Evolutionary conservation across 352 stramenopile species (phyloP).

Genomic region (Phytophthora aleatoria): DNA sequence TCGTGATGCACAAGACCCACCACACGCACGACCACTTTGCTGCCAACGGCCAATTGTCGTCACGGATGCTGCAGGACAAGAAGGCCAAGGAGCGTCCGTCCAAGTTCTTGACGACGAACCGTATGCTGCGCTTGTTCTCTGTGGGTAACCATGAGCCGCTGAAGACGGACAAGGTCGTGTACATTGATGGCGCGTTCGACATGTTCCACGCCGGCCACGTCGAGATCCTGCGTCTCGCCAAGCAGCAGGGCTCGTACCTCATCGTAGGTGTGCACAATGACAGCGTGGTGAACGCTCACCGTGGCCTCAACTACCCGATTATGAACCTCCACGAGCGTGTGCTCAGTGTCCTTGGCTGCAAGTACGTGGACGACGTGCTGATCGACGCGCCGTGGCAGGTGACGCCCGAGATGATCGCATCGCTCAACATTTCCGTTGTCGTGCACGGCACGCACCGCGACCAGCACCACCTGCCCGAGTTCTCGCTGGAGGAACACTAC

Average conservation of each 20-base stretch:
- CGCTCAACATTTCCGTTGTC: constrained; percentile 83
- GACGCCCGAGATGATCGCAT: constrained; percentile 96
- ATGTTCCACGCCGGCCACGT: constrained; percentile 99
- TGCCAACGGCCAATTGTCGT: constrained; percentile 79
- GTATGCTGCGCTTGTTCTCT: constrained; percentile 94
- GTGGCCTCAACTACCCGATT: constrained; percentile 94
- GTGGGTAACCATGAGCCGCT: constrained; percentile 88
- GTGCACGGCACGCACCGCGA: constrained; percentile 90
- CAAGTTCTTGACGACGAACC: constrained; percentile 97
- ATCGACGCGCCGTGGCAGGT: constrained; percentile 97
- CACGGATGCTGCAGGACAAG: constrained; percentile 61
- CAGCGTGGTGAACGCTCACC: constrained; percentile 87
- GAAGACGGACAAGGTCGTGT: constrained; percentile 94
- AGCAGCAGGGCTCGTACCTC: constrained; percentile 93
- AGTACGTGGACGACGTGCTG: constrained; percentile 98
- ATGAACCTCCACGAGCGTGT: constrained; percentile 99
- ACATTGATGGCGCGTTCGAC: constrained; percentile 98
- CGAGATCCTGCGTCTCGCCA: constrained; percentile 94
- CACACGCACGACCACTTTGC: constrained; percentile 84
- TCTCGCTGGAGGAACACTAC: constrained; percentile 85
- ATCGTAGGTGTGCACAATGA: constrained; percentile 98
- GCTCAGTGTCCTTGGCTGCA: constrained; percentile 95
- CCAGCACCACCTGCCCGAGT: constrained; percentile 55
- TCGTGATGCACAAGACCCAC: constrained; percentile 96
- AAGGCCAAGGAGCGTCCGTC: constrained; percentile 78